Evolutionary conservation across 352 stramenopile species (phyloP), one percentile per base, ranked within the genome.

Genomic region (Peronospora farinosa): DNA sequence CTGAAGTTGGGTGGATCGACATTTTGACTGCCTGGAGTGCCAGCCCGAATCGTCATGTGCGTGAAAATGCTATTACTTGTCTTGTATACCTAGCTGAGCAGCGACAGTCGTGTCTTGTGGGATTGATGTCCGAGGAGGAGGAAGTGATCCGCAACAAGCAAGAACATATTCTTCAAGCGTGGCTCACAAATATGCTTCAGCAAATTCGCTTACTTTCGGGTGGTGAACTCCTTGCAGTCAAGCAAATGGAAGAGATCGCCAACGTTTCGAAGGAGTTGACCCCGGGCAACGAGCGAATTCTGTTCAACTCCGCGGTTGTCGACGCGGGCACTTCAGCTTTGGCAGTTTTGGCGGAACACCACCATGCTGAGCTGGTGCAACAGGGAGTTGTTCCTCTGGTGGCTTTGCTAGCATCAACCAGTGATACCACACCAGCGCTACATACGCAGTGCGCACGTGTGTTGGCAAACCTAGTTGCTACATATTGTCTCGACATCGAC

Each of bases 1-100:
- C 73, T 9, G 70, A 91, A 50, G 77, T 87, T 38, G 83, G 83
- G 0, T 93, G 83, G 83, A 69, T 86, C 21, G 83, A 93, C 41
- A 88, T 93, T 21, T 43, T 91, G 23, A 90, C 79, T 1, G 47
- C 70, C 28, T 93, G 83, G 83, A 80, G 67, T 10, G 62, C 65
- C n/a, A 89, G 70, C 30, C 39, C 65, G 16, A 55, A 83, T 16
- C 63, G 63, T 5, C 57, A 77, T 37, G 72, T 91, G 13, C 70
- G 83, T 4, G 38, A 65, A 17, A 86, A 88, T 41, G 78, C 74
- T 9, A 80, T 91, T 43, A 53, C 81, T 3, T 87, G 60, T 44
- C 61, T 93, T n/a, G 57, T 84, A 1, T 74, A 78, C 33, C 58
- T 93, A 1, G 60, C 77, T 4, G 67, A 87, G 38, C 62, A 76